Evolutionary conservation across 2,329 filamentous ascomycete species (phyloP), one percentile per base, ranked within the genome.

Genomic region (Penicillium sp.): DNA sequence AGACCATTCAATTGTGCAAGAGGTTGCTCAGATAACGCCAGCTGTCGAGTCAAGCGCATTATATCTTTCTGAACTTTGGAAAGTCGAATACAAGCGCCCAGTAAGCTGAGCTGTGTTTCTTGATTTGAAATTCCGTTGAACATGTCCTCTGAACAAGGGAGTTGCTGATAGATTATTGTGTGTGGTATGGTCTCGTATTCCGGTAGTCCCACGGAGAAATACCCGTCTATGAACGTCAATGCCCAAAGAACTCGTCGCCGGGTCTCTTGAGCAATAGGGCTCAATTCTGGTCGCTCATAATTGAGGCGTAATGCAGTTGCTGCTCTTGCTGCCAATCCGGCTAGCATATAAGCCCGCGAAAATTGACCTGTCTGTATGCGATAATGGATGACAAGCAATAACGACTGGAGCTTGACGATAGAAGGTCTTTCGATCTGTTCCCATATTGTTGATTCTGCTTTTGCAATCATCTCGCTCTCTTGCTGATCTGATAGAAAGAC

Each of bases 21-120:
- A 18, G 54, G 58, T 29, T 56, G 48, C 27, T 58, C 58, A 4
- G 45, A 51, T 31, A 54, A 32, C 2, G 48, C 56, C 3, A 60
- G 47, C 40, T 58, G 55, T 22, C 58, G 52, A 7, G 55, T 60
- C n/a, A 60, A 51, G 32, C 56, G 53, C 47, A 60, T 54, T 13
- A 58, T 56, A 24, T 58, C 53, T 36, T 58, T 54, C 5, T 48
- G 55, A 14, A 60, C 43, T 22, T 56, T 58, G 44, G 55, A 55
- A 38, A 60, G 31, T 1, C 48, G 55, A 31, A 58, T 54, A 29
- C 58, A 58, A 21, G 38, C 48, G 8, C 39, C 51, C 21, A 60
- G 34, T 11, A 58, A 13, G 21, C 44, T 49, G 18, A 46, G 42
- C 21, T 32, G 10, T 5, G 29, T 16, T n/a, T 27, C 27, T 4